phyloP scores from a whole-genome alignment of 306 rosid species.

The Castanea sativa region DNA sequence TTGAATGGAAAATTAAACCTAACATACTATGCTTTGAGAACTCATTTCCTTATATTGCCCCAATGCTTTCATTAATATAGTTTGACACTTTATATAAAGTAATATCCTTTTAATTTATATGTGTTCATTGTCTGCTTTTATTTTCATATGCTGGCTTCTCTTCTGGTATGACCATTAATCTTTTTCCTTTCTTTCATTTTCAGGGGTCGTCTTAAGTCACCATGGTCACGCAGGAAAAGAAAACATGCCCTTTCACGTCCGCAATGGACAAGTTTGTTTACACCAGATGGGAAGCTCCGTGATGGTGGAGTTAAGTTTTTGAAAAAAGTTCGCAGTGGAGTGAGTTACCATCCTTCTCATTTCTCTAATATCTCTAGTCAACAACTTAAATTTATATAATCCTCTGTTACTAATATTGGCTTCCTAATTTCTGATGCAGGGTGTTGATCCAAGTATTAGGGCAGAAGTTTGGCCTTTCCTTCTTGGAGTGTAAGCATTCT shows the following conservation, averaged over 20 bases:
- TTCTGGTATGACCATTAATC: background rate
- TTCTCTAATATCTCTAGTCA: conserved; percentile 9
- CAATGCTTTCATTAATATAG: conserved; percentile 2
- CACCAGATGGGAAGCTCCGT: conserved; percentile 76
- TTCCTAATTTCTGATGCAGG: conserved; percentile 51
- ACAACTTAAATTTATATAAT: conserved; percentile 58
- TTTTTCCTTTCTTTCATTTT: conserved; percentile 20
- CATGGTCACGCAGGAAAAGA: conserved; percentile 97
- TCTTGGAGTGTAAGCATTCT: conserved; percentile 90
- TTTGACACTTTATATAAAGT: background rate
- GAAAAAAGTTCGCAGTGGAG: conserved; percentile 98
- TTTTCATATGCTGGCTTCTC: background rate
- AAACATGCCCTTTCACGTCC: conserved; percentile 77
- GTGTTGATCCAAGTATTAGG: conserved; percentile 88
- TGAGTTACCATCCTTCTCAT: conserved; percentile 45
- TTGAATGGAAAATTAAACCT: background rate
- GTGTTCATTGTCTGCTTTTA: conserved; percentile 8
- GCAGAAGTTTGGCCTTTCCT: conserved; percentile 99
- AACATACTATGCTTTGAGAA: background rate
- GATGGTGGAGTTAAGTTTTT: conserved; percentile 89
- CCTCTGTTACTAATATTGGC: too few relatives aligned
- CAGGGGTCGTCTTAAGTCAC: conserved; percentile 96
- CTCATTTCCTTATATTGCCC: background rate
- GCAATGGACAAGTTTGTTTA: conserved; percentile 75
- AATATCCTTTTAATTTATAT: conserved; percentile 1